Evolutionary conservation across 106 monocot species (phyloP), one percentile per base, ranked within the genome.

Genomic region (Acanthochlamys bracteata): DNA sequence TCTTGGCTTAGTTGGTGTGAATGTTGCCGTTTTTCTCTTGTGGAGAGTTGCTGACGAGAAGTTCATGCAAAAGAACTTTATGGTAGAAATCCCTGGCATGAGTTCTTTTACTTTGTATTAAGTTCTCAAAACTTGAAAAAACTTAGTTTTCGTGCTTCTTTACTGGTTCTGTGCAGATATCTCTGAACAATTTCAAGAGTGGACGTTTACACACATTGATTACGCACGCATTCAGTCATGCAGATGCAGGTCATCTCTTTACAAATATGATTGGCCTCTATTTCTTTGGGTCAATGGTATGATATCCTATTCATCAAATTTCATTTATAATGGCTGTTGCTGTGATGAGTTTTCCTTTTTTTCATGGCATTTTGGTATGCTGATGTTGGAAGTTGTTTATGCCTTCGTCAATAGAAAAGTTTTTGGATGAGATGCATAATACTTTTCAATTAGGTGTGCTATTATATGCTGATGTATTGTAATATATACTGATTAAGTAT

Each of bases 191-290:
- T 57, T 42, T 96, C 24, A 96, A 76, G 66, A 83, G 67, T 52
- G 84, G 95, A 25, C 76, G 84, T 14, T 24, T 90, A 62, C 95
- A 90, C 71, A 90, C 90, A 13, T 57, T 96, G 66, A 54, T 96
- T 40, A 96, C 95, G 4, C 76, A 79, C 71, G 95, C 95, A 23
- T 96, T 96, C 72, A 90, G 95, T 66, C 95, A 96, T 70, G 53
- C 73, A 39, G 80, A 86, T 39, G 7, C 54, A 42, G 74, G 70
- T 65, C 90, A 90, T 80, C 69, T 87, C 63, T 7, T 87, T 33
- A 62, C 75, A 59, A 96, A 96, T 66, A 90, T 96, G 95, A 69
- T 95, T 52, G 87, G 90, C 46, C 84, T 96, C 26, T 96, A 82
- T 69, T 82, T 90, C 74, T 96, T 90, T 53, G 90, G 95, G 24